phyloP scores from a whole-genome alignment of 2,329 filamentous ascomycete species.

The Claviceps sp. region DNA sequence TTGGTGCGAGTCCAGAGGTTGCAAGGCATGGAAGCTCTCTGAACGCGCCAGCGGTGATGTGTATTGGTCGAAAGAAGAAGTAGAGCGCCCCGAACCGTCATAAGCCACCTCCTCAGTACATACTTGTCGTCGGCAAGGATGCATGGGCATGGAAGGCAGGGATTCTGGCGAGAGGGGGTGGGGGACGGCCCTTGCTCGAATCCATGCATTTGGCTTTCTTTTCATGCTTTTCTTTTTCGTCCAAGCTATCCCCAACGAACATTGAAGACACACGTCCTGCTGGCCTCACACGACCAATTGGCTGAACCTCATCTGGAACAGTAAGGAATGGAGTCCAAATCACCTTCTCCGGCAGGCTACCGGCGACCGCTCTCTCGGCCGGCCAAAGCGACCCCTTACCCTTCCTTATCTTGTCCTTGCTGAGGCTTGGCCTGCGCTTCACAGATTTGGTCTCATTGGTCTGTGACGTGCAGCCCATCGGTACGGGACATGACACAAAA shows the following conservation, averaged over 20 bases:
- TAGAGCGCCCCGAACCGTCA: slow-evolving; percentile 6
- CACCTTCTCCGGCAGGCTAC: slow-evolving; percentile 3
- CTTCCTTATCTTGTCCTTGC: not conserved
- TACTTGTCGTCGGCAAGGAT: slow-evolving; percentile 6
- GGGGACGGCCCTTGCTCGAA: not conserved
- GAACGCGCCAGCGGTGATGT: not conserved
- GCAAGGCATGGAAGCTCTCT: no score
- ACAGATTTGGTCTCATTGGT: not conserved
- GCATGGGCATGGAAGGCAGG: not conserved
- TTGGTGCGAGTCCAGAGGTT: no score
- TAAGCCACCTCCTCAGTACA: slow-evolving; percentile 5
- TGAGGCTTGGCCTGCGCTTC: not conserved
- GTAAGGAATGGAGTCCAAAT: not conserved
- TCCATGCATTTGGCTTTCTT: not conserved
- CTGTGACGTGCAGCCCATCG: not conserved
- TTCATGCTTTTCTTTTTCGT: not conserved
- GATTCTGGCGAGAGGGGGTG: not conserved
- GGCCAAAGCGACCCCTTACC: not conserved
- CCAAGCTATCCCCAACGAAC: not conserved
- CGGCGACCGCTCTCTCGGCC: slow-evolving; percentile 5
- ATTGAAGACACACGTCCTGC: not conserved
- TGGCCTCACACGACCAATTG: not conserved
- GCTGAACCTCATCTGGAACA: not conserved
- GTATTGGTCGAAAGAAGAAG: slow-evolving; percentile 4
- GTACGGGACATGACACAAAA: not conserved